phyloP scores from a whole-genome alignment of 2,329 filamentous ascomycete species.

The Didymella pomorum region DNA sequence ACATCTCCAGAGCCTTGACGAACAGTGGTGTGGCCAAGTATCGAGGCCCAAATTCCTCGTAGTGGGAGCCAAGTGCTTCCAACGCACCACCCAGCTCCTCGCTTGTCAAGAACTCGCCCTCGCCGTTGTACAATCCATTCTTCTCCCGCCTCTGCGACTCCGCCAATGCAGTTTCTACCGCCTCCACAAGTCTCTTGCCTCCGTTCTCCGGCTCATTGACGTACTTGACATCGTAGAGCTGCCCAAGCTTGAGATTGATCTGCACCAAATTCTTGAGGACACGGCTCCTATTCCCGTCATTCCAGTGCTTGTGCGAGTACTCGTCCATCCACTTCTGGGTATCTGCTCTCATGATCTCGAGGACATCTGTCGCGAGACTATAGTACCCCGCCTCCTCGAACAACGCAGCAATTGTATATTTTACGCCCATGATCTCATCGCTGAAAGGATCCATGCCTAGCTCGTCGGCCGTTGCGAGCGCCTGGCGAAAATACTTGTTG shows the following conservation, averaged over 20 bases:
- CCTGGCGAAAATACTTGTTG: slow-evolving; percentile 82
- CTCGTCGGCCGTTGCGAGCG: slow-evolving; percentile 75
- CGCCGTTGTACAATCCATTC: slow-evolving; percentile 73
- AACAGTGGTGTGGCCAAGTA: slow-evolving; percentile 87
- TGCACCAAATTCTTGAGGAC: slow-evolving; percentile 77
- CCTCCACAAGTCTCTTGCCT: slow-evolving; percentile 78
- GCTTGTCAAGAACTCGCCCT: slow-evolving; percentile 74
- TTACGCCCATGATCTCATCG: slow-evolving; percentile 88
- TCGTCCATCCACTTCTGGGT: slow-evolving; percentile 63
- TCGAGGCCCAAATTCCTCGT: slow-evolving; percentile 75
- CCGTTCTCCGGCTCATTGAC: slow-evolving; percentile 77
- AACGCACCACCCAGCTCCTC: slow-evolving; percentile 77
- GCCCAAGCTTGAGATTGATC: slow-evolving; percentile 82
- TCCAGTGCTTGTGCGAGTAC: slow-evolving; percentile 52
- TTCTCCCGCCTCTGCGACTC: slow-evolving; percentile 74
- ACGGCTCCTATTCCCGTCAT: slow-evolving; percentile 63
- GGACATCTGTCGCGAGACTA: slow-evolving; percentile 74
- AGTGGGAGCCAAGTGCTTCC: slow-evolving; percentile 80
- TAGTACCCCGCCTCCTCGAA: slow-evolving; percentile 79
- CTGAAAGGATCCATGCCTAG: slow-evolving; percentile 85
- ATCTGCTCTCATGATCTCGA: slow-evolving; percentile 79
- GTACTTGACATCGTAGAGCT: slow-evolving; percentile 80
- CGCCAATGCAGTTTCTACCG: slow-evolving; percentile 78
- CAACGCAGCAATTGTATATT: slow-evolving; percentile 80
- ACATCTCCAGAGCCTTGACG: slow-evolving; percentile 80